Percentiles rank a stretch among this genome's conserved stretches.
Evolutionary conservation across 2,329 filamentous ascomycete species (phyloP).

Genomic region (Fusarium nygamai): DNA sequence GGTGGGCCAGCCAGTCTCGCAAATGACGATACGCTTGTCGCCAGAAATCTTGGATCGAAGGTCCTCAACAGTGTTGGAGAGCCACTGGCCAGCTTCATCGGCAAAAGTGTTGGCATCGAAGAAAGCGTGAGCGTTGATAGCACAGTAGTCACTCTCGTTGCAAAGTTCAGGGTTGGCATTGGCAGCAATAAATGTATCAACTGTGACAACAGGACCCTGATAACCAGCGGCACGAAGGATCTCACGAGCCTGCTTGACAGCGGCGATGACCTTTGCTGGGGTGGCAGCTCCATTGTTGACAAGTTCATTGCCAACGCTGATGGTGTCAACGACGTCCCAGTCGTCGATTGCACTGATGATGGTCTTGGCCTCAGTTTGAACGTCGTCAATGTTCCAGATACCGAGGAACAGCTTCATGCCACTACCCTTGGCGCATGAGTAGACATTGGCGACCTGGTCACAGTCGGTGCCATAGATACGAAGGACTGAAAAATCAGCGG

Average conservation of each 20-base stretch:
- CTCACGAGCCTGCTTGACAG: constrained; percentile 66
- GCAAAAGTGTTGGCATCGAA: constrained; percentile 75
- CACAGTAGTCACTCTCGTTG: constrained; percentile 78
- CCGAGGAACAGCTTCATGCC: constrained; percentile 79
- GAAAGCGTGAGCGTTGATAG: constrained; percentile 85
- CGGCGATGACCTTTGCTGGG: constrained; percentile 63
- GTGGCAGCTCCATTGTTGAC: constrained; percentile 71
- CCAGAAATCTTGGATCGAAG: constrained; percentile 55
- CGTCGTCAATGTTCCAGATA: constrained; percentile 70
- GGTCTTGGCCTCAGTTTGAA: constrained; percentile 65
- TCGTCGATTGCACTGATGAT: constrained; percentile 70
- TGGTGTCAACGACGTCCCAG: constrained; percentile 75
- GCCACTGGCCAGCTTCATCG: constrained; percentile 72
- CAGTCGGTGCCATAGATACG: constrained; percentile 87
- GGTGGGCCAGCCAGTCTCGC: constrained; percentile 87
- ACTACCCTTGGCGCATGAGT: constrained; percentile 70
- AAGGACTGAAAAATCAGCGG: constrained; percentile 67
- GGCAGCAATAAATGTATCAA: constrained; percentile 81
- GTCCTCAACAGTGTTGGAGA: constrained; percentile 63
- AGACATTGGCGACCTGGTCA: constrained; percentile 72
- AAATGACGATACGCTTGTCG: constrained; percentile 74
- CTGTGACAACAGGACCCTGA: constrained; percentile 77
- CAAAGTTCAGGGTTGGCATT: constrained; percentile 75
- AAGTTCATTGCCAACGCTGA: constrained; percentile 84
- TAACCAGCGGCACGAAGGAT: constrained; percentile 72